Conservation (phyloP, 768 basidiomycete genomes). For the Candolleomyces aberdarensis region DNA sequence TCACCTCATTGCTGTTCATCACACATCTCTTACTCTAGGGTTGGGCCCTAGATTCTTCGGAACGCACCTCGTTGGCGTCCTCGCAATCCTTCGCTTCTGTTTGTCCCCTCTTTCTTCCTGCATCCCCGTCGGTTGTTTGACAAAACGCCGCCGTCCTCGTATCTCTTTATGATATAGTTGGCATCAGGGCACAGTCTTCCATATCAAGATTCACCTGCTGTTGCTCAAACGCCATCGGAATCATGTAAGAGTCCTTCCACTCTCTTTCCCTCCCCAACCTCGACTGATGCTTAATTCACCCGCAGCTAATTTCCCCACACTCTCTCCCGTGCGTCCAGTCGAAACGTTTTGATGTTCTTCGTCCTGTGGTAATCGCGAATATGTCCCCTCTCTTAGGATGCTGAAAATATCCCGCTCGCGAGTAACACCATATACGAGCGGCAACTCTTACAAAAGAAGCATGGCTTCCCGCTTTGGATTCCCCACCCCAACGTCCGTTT, state of each 20-base stretch:
- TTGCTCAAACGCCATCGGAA: neutral
- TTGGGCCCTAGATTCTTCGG: no score
- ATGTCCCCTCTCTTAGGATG: neutral
- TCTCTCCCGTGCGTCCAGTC: neutral
- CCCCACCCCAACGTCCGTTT: slow-evolving; percentile 26
- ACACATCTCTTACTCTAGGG: neutral
- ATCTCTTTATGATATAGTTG: neutral
- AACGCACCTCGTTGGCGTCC: no score
- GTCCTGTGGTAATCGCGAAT: no score
- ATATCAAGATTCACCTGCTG: neutral
- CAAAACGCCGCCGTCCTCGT: neutral
- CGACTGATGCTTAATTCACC: neutral
- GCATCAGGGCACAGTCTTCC: neutral
- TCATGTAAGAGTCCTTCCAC: neutral
- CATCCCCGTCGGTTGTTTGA: neutral
- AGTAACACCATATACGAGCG: slow-evolving; percentile 18
- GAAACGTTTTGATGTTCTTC: no score
- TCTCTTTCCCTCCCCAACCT: neutral
- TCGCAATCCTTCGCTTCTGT: neutral
- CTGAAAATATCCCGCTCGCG: neutral
- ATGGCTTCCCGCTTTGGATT: slow-evolving; percentile 34
- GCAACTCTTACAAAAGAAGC: slow-evolving; percentile 18
- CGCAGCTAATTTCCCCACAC: neutral
- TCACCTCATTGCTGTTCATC: neutral
- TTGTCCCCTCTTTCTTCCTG: neutral